A percentile compares a stretch with the other conserved stretches of the same genome.
Evolutionary conservation across 1,139 yeast species (phyloP).

Genomic region (Meyerozyma athensensis): DNA sequence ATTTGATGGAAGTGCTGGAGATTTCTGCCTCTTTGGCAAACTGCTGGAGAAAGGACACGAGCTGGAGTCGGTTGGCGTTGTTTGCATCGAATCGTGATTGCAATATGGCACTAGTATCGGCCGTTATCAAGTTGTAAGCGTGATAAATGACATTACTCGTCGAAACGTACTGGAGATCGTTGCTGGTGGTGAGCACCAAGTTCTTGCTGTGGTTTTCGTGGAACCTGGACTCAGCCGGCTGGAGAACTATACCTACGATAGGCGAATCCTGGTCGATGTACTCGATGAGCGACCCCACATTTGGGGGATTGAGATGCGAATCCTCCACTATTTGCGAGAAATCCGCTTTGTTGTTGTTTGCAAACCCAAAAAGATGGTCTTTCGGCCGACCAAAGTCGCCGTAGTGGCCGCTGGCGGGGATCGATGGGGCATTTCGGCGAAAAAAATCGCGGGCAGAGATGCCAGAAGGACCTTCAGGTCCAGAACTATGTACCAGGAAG

Average conservation of each 20-base stretch:
- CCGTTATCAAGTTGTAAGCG: slow-evolving; percentile 20
- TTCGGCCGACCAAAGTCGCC: not conserved
- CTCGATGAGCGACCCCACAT: slow-evolving; percentile 34
- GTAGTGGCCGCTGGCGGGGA: not conserved
- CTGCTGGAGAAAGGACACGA: slow-evolving; percentile 17
- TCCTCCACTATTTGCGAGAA: not conserved
- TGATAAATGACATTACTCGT: slow-evolving; percentile 27
- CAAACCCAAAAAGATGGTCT: not conserved
- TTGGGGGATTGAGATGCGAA: slow-evolving; percentile 14
- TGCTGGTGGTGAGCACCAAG: slow-evolving; percentile 27
- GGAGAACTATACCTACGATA: slow-evolving; percentile 30
- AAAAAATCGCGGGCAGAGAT: no score
- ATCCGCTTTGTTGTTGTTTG: not conserved
- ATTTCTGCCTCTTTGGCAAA: slow-evolving; percentile 16
- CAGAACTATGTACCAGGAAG: no score
- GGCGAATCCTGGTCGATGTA: slow-evolving; percentile 14
- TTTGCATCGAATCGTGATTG: slow-evolving; percentile 21
- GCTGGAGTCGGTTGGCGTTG: slow-evolving; percentile 13
- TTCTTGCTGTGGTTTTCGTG: slow-evolving; percentile 30
- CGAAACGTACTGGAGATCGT: slow-evolving; percentile 22
- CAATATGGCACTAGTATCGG: slow-evolving; percentile 14
- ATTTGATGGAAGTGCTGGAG: slow-evolving; percentile 9
- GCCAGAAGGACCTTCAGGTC: no score
- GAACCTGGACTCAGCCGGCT: slow-evolving; percentile 27
- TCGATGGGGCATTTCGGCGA: no score